Evolutionary conservation across 23 red algal species (phyloP).

Genomic region (Pyropia haitanensis): DNA sequence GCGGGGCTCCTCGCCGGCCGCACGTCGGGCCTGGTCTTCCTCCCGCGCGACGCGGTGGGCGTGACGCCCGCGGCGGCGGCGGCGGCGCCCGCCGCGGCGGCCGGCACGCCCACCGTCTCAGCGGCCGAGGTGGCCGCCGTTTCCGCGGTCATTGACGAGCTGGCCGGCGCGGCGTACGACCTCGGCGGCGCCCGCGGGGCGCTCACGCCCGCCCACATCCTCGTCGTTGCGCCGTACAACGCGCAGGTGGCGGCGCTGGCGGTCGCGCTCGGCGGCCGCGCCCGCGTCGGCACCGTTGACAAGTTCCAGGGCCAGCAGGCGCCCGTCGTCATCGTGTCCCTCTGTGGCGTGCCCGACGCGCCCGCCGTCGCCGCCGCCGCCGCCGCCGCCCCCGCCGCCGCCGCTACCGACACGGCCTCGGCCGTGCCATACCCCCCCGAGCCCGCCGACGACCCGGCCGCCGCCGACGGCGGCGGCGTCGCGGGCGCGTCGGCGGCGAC

Average conservation of each 20-base stretch:
- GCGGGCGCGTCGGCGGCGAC: background rate
- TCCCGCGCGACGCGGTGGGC: too few species aligned
- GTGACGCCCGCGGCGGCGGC: too few species aligned
- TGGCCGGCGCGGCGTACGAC: slow-evolving; percentile 14
- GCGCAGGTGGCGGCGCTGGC: slow-evolving; percentile 44
- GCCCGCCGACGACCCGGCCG: background rate
- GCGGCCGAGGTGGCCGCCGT: slow-evolving; percentile 23
- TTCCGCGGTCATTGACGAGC: slow-evolving; percentile 1
- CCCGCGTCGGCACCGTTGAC: slow-evolving; percentile 80
- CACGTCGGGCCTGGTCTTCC: too few species aligned
- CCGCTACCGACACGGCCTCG: background rate
- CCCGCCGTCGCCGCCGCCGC: background rate
- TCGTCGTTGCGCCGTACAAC: slow-evolving; percentile 88
- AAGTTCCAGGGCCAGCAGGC: slow-evolving; percentile 93
- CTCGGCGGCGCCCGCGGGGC: slow-evolving; percentile 9
- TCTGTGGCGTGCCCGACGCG: slow-evolving; percentile 23
- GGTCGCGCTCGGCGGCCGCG: slow-evolving; percentile 12
- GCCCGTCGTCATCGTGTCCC: slow-evolving; percentile 51
- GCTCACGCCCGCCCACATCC: slow-evolving; percentile 41
- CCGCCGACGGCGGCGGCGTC: background rate
- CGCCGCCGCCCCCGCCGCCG: too few species aligned
- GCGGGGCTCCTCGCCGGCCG: too few species aligned
- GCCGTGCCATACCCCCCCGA: slow-evolving; percentile 5
- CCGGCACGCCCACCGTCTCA: too few species aligned
- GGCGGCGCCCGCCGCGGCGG: too few species aligned